Conservation (phyloP, 1,284 basidiomycete species). For the Schizophyllum amplum region DNA sequence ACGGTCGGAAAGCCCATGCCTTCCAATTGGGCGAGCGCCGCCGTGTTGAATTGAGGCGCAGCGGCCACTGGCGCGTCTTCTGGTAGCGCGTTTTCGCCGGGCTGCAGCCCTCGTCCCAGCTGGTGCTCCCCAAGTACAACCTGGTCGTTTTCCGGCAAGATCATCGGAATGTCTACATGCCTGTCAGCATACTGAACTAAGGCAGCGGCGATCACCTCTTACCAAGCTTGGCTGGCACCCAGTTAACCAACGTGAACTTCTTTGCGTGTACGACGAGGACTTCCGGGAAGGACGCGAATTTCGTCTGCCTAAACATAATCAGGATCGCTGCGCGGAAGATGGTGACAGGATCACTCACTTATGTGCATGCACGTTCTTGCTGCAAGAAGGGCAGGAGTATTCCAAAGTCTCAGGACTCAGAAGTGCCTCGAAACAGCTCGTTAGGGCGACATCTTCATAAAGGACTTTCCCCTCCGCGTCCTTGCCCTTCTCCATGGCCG, state of each 20-base stretch:
- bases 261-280: conserved; percentile 87
- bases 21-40: conserved; percentile 67
- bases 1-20: conserved; percentile 84
- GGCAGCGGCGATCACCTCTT: conserved; percentile 17
- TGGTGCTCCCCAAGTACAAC: conserved; percentile 61
- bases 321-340: background rate
- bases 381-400: conserved; percentile 48
- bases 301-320: conserved; percentile 44
- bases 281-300: conserved; percentile 84
- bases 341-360: conserved; percentile 37
- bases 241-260: conserved; percentile 94
- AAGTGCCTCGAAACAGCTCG: conserved; percentile 61
- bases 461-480: conserved; percentile 52
- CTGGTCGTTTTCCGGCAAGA: conserved; percentile 56
- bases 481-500: conserved; percentile 47
- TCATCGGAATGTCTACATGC: conserved; percentile 72
- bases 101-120: conserved; percentile 68
- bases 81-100: conserved; percentile 68
- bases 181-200: background rate
- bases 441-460: conserved; percentile 68
- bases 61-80: conserved; percentile 31
- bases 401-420: conserved; percentile 68
- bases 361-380: conserved; percentile 31
- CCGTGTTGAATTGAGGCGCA: conserved; percentile 61
- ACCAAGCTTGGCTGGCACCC: conserved; percentile 96